Evolutionary conservation across 2,329 filamentous ascomycete genomes (phyloP), one percentile per base, ranked within the genome.

Genomic region (Ascochyta viciae-villosae): DNA sequence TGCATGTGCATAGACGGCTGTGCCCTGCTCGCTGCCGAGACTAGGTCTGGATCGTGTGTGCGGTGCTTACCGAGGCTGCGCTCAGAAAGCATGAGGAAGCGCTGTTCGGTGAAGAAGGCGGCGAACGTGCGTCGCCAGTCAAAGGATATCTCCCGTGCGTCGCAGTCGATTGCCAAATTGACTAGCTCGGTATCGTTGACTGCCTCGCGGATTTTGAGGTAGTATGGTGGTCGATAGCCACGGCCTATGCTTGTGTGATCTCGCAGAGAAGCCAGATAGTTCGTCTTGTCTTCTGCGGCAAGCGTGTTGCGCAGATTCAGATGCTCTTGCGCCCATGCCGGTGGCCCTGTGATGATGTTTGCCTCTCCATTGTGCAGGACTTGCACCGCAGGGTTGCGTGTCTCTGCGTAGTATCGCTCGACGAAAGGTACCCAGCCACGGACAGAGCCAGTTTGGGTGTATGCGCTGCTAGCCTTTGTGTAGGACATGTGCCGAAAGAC

Each of bases 361-460:
- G 52, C 49, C 48, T 51, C 60, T 47, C 59, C 40, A 24, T 12
- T 37, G 29, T 54, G 22, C 22, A 60, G 33, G 6, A 41, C 43
- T 15, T 45, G 34, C 4, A 59, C 62, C 31, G 19, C 47, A n/a
- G 56, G 41, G 38, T 54, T 44, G 33, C 27, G 29, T 23, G 38
- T 54, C 27, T 65, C 62, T 9, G 45, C 19, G 31, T 45, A 47
- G 27, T 63, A 63, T 3, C 58, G 62, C 58, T 67, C 61, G 19
- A 60, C 54, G 48, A 66, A 63, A 12, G 65, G 62, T n/a, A 63
- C 41, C 61, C 62, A 67, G 33, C 64, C 61, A 34, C 58, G 58
- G 3, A 65, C 46, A 6, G 61, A 61, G 47, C 61, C 63, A 37
- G 15, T 8, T 7, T 33, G 10, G 6, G 24, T 38, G 23, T 16